Percentiles rank a stretch among this genome's conserved stretches.
Evolutionary conservation across 495 filamentous ascomycete genomes (phyloP).

Genomic region (Talaromyces liani): DNA sequence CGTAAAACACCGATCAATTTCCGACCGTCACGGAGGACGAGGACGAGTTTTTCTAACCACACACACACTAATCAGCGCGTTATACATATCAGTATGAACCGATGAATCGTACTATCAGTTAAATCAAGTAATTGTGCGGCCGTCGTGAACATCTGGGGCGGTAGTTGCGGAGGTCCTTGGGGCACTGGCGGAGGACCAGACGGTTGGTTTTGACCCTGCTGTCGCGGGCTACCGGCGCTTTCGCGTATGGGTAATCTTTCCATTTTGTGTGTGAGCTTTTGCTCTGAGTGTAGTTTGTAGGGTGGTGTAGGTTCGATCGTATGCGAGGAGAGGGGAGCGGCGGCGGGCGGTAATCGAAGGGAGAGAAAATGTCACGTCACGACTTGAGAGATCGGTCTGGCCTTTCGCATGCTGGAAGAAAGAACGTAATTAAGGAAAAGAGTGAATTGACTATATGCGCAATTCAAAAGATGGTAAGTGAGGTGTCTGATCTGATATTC

Average conservation of each 20-base stretch:
- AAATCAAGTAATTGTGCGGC: conserved; percentile 90
- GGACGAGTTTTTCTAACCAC: conserved; percentile 76
- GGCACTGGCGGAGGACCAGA: conserved; percentile 13
- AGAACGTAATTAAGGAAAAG: not conserved
- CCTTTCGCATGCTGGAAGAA: not conserved
- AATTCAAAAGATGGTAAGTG: not conserved
- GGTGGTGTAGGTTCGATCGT: not conserved
- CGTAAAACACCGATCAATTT: conserved; percentile 88
- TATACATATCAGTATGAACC: not conserved
- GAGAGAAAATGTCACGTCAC: conserved; percentile 2
- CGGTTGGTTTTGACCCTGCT: conserved; percentile 12
- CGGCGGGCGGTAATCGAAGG: not conserved
- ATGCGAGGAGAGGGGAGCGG: not conserved
- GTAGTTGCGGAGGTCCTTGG: conserved; percentile 43
- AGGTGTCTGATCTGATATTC: not conserved
- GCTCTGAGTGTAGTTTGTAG: not conserved
- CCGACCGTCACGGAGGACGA: conserved; percentile 83
- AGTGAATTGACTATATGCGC: not conserved
- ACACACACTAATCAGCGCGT: conserved; percentile 8
- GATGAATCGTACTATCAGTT: conserved; percentile 74
- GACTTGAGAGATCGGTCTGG: not conserved
- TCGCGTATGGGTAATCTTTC: conserved; percentile 4
- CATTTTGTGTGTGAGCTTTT: not conserved
- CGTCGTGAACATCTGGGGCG: conserved; percentile 93
- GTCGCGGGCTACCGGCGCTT: conserved; percentile 20